Evolutionary conservation across 169 alveolate species (phyloP).

Genomic region (Plasmodium ovale): DNA sequence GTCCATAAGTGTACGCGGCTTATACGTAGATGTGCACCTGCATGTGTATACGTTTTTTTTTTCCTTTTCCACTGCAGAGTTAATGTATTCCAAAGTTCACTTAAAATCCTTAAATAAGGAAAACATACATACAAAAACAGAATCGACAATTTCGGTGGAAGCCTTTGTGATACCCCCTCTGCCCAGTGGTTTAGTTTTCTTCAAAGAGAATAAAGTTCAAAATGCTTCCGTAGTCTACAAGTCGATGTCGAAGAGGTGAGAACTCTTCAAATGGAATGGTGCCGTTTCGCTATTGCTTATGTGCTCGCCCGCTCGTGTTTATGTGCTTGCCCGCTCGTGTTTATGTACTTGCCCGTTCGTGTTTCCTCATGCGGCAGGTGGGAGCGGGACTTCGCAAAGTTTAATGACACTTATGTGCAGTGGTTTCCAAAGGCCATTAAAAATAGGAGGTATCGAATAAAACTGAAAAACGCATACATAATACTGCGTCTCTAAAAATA

Average conservation of each 20-base stretch:
- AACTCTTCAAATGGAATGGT: neutral
- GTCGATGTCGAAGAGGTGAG: slow-evolving; percentile 71
- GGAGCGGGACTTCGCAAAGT: slow-evolving; percentile 85
- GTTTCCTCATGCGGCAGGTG: slow-evolving; percentile 68
- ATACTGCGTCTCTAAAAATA: neutral
- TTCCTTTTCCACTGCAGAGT: slow-evolving; percentile 3
- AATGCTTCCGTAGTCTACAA: slow-evolving; percentile 78
- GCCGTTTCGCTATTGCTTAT: neutral
- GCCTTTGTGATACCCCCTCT: slow-evolving; percentile 86
- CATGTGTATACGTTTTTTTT: neutral
- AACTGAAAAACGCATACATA: slow-evolving; percentile 1
- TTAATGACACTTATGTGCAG: slow-evolving; percentile 85
- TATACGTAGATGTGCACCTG: neutral
- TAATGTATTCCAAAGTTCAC: slow-evolving; percentile 67
- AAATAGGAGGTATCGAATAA: slow-evolving; percentile 48
- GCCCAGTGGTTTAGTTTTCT: slow-evolving; percentile 80
- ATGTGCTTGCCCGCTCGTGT: neutral
- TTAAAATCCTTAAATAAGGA: slow-evolving; percentile 65
- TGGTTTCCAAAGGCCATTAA: slow-evolving; percentile 86
- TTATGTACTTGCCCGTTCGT: neutral
- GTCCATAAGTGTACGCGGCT: neutral
- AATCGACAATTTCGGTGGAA: slow-evolving; percentile 83
- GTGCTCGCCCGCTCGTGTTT: neutral
- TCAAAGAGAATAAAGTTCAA: slow-evolving; percentile 76
- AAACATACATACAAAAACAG: slow-evolving; percentile 52